These are phyloP conservation scores for Dothiorella sarmentorum DNA, from an alignment of 2,329 filamentous ascomycete genomes.

Conservation along the genomic window DNA sequence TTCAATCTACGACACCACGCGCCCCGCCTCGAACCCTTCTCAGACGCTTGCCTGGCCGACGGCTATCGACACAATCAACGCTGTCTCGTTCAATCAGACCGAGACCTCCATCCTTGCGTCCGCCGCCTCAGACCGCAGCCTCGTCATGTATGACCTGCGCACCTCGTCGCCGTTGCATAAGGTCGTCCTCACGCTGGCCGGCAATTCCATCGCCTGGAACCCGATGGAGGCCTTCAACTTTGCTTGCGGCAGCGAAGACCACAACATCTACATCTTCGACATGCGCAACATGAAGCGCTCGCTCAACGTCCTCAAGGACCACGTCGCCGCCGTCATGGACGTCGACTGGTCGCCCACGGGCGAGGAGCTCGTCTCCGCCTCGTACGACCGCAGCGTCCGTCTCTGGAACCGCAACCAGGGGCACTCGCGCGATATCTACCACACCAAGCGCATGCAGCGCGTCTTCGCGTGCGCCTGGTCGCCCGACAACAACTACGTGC, in stretches of 20 bases:
- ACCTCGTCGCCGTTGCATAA: constrained; percentile 80
- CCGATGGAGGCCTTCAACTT: constrained; percentile 97
- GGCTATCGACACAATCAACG: constrained; percentile 82
- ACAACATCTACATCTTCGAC: constrained; percentile 90
- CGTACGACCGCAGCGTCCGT: constrained; percentile 82
- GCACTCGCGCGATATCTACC: constrained; percentile 88
- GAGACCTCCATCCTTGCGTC: constrained; percentile 86
- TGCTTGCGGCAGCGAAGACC: constrained; percentile 88
- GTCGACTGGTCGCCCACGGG: constrained; percentile 94
- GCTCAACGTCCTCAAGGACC: constrained; percentile 84
- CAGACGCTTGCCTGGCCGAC: constrained; percentile 87
- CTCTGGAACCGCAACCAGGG: constrained; percentile 78
- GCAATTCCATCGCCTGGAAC: constrained; percentile 86
- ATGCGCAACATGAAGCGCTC: constrained; percentile 87
- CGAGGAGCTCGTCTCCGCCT: constrained; percentile 86
- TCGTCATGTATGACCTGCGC: constrained; percentile 89
- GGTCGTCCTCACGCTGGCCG: constrained; percentile 75
- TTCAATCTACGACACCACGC: constrained; percentile 82
- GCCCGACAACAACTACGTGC: constrained; percentile 82
- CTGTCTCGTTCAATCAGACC: constrained; percentile 85
- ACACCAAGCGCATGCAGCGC: constrained; percentile 96
- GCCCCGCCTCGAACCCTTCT: constrained; percentile 71
- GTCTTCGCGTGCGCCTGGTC: constrained; percentile 84
- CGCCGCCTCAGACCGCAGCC: constrained; percentile 74
- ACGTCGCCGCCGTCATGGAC: constrained; percentile 91